Conservation (phyloP, 139 green algal genomes). For the Zygnema circumcarinatum region DNA sequence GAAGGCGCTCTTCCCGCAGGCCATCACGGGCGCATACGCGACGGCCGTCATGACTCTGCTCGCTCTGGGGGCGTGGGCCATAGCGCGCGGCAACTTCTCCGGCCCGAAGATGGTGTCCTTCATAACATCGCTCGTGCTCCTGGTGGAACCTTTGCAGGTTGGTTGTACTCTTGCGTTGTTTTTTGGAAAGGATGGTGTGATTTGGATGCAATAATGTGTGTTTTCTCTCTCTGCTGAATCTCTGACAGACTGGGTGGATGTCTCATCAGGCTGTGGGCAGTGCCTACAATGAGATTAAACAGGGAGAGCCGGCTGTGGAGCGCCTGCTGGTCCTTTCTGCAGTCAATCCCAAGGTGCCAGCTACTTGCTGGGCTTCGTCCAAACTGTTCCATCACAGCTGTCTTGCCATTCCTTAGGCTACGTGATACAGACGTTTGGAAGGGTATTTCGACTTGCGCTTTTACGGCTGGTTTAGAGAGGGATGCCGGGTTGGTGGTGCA, state of each 20-base stretch:
- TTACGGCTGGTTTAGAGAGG: too few species aligned
- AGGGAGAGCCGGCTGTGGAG: slow-evolving; percentile 60
- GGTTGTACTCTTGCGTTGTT: background rate
- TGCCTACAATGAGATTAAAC: slow-evolving; percentile 62
- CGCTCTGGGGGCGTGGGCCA: slow-evolving; percentile 56
- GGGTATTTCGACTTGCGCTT: too few species aligned
- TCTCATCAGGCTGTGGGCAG: slow-evolving; percentile 40
- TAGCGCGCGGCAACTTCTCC: slow-evolving; percentile 26
- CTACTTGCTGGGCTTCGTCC: too few species aligned
- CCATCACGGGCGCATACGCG: slow-evolving; percentile 61
- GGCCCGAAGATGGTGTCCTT: slow-evolving; percentile 60
- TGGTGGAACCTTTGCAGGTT: slow-evolving; percentile 64
- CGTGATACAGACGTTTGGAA: too few species aligned
- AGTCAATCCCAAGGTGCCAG: slow-evolving; percentile 32
- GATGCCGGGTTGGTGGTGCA: too few species aligned
- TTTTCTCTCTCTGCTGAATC: background rate
- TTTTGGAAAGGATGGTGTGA: background rate
- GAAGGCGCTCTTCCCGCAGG: slow-evolving; percentile 56
- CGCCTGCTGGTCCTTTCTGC: slow-evolving; percentile 40
- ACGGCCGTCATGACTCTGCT: slow-evolving; percentile 55
- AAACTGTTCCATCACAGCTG: too few species aligned
- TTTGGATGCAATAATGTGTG: background rate
- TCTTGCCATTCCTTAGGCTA: too few species aligned
- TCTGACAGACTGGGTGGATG: too few species aligned
- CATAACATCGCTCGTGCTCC: slow-evolving; percentile 58